Evolutionary conservation across 441 rosid species (phyloP).

Genomic region (Adansonia rubrostipa): DNA sequence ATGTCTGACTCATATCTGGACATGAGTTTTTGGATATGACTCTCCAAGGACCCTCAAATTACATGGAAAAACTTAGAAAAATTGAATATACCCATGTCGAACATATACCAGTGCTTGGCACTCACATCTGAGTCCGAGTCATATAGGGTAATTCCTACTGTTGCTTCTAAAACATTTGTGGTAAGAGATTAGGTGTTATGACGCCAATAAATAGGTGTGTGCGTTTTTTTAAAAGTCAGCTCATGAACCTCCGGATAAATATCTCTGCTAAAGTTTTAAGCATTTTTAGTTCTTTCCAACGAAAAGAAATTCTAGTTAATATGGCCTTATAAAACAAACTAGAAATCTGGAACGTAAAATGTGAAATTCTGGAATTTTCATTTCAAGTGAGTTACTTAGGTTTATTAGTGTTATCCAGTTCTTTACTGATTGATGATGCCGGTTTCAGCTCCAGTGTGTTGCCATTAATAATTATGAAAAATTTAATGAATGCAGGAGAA

Average conservation of each 20-base stretch:
- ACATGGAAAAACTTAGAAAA: no score
- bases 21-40: no score
- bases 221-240: not conserved
- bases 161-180: no score
- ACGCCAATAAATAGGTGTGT: not conserved
- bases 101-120: no score
- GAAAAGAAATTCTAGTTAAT: not conserved
- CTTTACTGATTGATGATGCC: not conserved
- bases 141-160: no score
- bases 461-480: not conserved
- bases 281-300: no score
- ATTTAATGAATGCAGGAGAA: slow-evolving; percentile 60
- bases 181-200: no score
- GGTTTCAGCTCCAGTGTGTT: not conserved
- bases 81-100: no score
- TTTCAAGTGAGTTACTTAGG: not conserved
- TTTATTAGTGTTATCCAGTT: not conserved
- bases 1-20: no score
- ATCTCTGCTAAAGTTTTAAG: not conserved
- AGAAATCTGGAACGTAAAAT: not conserved
- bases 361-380: not conserved
- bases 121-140: no score
- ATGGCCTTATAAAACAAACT: not conserved
- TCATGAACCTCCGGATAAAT: not conserved
- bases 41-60: no score